These are phyloP conservation scores for Pseudocercospora macadamiae DNA, from an alignment of 2,329 filamentous ascomycete species.

Conservation along the genomic window DNA sequence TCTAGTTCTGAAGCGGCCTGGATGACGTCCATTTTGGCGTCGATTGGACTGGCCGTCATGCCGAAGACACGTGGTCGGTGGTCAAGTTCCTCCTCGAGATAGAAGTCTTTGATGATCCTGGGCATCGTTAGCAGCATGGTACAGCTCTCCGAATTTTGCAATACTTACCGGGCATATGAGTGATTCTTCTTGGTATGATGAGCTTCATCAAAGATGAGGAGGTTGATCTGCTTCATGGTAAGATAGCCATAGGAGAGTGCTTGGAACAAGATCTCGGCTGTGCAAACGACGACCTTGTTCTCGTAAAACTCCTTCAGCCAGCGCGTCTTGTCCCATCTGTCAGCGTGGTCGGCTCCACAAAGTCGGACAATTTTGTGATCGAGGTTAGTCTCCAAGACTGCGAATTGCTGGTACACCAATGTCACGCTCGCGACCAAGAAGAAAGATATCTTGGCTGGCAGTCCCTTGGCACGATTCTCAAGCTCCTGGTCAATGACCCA, in stretches of 20 bases:
- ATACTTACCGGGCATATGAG: constrained; percentile 69
- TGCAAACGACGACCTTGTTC: constrained; percentile 88
- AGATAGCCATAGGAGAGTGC: constrained; percentile 80
- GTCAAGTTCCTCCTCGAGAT: constrained; percentile 55
- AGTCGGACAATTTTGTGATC: constrained; percentile 74
- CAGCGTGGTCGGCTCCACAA: constrained; percentile 68
- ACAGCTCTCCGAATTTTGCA: background rate
- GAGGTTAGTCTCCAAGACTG: constrained; percentile 79
- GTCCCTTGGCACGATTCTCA: constrained; percentile 64
- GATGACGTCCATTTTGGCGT: constrained; percentile 74
- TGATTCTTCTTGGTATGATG: constrained; percentile 96
- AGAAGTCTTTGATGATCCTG: constrained; percentile 85
- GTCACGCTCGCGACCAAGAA: constrained; percentile 88
- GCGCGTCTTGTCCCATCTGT: constrained; percentile 62
- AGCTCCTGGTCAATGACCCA: constrained; percentile 78
- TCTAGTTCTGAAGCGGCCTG: constrained; percentile 72
- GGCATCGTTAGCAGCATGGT: constrained; percentile 7
- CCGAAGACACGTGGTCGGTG: constrained; percentile 79
- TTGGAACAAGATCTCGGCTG: constrained; percentile 80
- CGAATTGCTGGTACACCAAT: constrained; percentile 85
- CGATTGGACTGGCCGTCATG: constrained; percentile 95
- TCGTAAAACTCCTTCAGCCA: constrained; percentile 63
- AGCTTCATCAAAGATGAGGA: constrained; percentile 93
- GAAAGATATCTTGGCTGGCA: constrained; percentile 71
- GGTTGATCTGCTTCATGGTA: constrained; percentile 78